Percentiles rank a stretch among this genome's conserved stretches.
These are phyloP conservation scores for Monosporozyma yasuniensis DNA, from an alignment of 805 yeast genomes.

Conservation along the genomic window DNA sequence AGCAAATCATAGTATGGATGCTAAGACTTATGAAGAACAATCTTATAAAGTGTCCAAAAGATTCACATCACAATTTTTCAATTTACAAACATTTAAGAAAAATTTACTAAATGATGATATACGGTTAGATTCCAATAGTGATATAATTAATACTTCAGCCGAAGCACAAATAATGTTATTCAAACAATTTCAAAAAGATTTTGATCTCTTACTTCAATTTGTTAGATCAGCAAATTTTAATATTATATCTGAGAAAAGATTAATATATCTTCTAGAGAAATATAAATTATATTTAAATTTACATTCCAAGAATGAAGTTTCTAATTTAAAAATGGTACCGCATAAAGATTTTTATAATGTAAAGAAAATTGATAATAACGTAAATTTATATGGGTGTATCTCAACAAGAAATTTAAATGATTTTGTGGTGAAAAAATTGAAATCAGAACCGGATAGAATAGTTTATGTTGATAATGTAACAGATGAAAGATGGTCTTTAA, in stretches of 20 bases:
- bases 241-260: constrained; percentile 15
- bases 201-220: constrained; percentile 15
- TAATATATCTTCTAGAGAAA: constrained; percentile 23
- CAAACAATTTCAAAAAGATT: constrained; percentile 24
- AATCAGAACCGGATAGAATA: constrained; percentile 26
- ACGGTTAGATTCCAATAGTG: neutral
- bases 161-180: constrained; percentile 6
- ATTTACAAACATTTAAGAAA: neutral
- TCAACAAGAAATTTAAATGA: constrained; percentile 22
- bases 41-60: constrained; percentile 11
- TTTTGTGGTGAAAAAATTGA: constrained; percentile 26
- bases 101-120: neutral
- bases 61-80: constrained; percentile 21
- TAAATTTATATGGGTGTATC: constrained; percentile 16
- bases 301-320: constrained; percentile 25
- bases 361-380: constrained; percentile 66
- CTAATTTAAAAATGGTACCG: constrained; percentile 27
- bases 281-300: constrained; percentile 27
- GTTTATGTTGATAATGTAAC: constrained; percentile 18
- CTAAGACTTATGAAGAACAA: constrained; percentile 29
- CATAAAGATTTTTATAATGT: constrained; percentile 73
- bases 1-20: constrained; percentile 23
- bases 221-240: constrained; percentile 7
- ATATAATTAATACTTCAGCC: neutral
- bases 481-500: constrained; percentile 19